A percentile compares a stretch with the other conserved stretches of the same genome.
Conservation (phyloP, 345 rosid genomes). For the Syzygium grande region DNA sequence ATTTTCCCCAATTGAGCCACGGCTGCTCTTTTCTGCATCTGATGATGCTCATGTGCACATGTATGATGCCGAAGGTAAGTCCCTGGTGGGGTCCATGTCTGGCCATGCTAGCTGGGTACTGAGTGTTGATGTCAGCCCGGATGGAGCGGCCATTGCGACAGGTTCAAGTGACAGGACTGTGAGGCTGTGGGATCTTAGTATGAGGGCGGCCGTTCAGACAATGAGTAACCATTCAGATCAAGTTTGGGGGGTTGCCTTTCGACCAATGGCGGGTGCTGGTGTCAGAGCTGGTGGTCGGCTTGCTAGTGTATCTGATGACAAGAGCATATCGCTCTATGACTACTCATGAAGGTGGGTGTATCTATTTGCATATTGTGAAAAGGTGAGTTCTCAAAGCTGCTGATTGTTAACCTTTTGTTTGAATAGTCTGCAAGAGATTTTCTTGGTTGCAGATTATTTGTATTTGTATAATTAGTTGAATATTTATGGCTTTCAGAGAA, state of each 20-base stretch:
- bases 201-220: slow-evolving; percentile 91
- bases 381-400: neutral
- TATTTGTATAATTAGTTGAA: neutral
- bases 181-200: slow-evolving; percentile 89
- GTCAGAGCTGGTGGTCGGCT: slow-evolving; percentile 37
- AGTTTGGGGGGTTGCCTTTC: slow-evolving; percentile 91
- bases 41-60: slow-evolving; percentile 89
- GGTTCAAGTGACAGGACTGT: slow-evolving; percentile 95
- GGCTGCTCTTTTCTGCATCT: slow-evolving; percentile 74
- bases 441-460: neutral
- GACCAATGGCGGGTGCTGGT: slow-evolving; percentile 43
- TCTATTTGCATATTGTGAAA: neutral
- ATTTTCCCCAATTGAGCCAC: slow-evolving; percentile 66
- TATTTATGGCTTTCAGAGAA: neutral
- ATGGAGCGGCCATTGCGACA: slow-evolving; percentile 76
- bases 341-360: slow-evolving; percentile 36
- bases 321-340: slow-evolving; percentile 82
- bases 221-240: slow-evolving; percentile 88
- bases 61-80: slow-evolving; percentile 85
- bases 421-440: neutral
- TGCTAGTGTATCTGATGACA: slow-evolving; percentile 93
- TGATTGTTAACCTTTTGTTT: neutral
- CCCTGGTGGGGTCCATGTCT: slow-evolving; percentile 64
- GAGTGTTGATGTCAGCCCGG: slow-evolving; percentile 90
- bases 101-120: slow-evolving; percentile 93